phyloP scores from a whole-genome alignment of 805 yeast genomes.

The Candida michaelii region DNA sequence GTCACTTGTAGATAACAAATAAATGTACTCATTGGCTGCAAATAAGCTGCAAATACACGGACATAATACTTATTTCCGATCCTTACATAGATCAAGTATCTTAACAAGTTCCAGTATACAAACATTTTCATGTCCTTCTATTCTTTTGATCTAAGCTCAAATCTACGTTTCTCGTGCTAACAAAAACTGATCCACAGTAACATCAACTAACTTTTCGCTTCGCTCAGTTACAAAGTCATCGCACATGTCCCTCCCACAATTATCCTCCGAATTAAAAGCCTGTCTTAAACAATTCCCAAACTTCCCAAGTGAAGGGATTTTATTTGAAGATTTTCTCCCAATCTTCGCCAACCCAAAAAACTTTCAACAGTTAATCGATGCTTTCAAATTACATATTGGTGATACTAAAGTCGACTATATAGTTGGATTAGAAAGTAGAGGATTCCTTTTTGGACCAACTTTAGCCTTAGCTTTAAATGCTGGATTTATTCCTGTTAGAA shows the following conservation, averaged over 20 bases:
- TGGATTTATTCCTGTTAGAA: slow-evolving; percentile 94
- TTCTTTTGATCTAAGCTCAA: no score
- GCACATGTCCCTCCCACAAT: slow-evolving; percentile 26
- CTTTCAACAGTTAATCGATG: slow-evolving; percentile 78
- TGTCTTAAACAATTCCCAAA: slow-evolving; percentile 74
- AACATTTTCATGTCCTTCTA: no score
- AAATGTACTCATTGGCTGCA: no score
- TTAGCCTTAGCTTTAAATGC: slow-evolving; percentile 85
- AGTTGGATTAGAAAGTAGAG: slow-evolving; percentile 95
- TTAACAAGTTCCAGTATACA: no score
- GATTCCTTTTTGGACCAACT: slow-evolving; percentile 94
- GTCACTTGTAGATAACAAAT: no score
- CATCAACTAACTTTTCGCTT: no score
- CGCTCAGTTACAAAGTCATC: no score
- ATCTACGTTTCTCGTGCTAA: no score
- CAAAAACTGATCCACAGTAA: no score
- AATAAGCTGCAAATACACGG: no score
- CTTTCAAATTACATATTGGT: slow-evolving; percentile 74
- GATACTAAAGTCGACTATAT: slow-evolving; percentile 75
- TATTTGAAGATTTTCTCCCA: slow-evolving; percentile 96
- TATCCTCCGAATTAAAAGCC: slow-evolving; percentile 39
- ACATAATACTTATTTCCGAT: background rate
- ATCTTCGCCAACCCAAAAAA: slow-evolving; percentile 76
- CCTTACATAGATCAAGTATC: no score
- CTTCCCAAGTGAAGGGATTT: slow-evolving; percentile 89